Base-by-base conservation (phyloP, 345 rosid genomes). In the Syzygium aqueum region DNA sequence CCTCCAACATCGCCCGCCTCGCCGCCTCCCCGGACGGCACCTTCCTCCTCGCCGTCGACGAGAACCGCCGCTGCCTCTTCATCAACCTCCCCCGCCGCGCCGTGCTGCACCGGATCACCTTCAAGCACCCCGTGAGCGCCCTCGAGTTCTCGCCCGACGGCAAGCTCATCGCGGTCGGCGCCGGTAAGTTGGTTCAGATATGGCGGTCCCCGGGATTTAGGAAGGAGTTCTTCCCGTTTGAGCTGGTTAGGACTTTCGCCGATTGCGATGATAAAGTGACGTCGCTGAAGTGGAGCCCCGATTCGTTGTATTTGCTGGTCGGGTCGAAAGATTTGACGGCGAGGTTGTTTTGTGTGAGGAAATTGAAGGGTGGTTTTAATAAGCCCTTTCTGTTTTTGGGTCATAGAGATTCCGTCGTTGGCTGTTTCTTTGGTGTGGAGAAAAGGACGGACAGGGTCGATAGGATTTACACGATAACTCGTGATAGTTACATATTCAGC, bases 131-230 rank as follows among this genome's bases (percentile, higher is more conserved):
- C 28, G 99, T 96, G 9, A 85, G 92, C 21, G 93, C 95, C 78
- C 46, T 95, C 77, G 90, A 90, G 88, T 96, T 96, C 84, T 96
- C 98, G 86, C 96, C 98, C n/a, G 90, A 95, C 52, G 97, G 99
- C 12, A 94, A 92, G 65, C 92, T 88, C 84, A 91, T 97, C 40
- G 99, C 99, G 2, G 97, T 95, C 6, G 99, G 93, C 21, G 53
- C 92, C 0, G 99, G 98, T n/a, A 97, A 96, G 83, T 89, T 97
- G 90, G 94, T 97, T 30, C 96, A 97, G 89, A 92, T 97, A 14
- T 97, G 99, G 99, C 91, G 93, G 84, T 94, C 98, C 4, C 99
- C 99, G 19, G 98, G 96, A 56, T 97, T 95, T 84, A 93, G 90
- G 85, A 93, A 91, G 85, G 98, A 94, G 54, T 93, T 91, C 63